Evolutionary conservation across 73 alveolate species (phyloP).

Genomic region (Paramecium biaurelia): DNA sequence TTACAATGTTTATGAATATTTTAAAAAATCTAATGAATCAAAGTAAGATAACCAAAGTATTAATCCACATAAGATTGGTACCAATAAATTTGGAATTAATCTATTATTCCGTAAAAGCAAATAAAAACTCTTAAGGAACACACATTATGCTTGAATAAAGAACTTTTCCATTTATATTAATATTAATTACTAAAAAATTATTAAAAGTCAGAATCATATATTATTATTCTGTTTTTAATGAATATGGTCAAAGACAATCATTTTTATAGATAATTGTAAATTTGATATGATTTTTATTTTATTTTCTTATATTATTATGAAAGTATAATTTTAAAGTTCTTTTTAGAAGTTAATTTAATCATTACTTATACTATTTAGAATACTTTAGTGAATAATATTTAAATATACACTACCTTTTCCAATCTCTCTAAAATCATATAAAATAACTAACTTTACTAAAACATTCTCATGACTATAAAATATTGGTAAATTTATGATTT

Average conservation of each 20-base stretch:
- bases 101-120: background rate
- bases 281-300: too few species aligned
- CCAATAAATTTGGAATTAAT: background rate
- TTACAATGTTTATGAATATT: background rate
- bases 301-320: background rate
- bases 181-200: background rate
- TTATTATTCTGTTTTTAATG: background rate
- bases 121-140: background rate
- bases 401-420: too few species aligned
- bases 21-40: background rate
- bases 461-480: too few species aligned
- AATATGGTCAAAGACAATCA: too few species aligned
- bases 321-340: too few species aligned
- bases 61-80: background rate
- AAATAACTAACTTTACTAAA: too few species aligned
- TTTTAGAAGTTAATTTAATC: too few species aligned
- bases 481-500: background rate
- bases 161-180: background rate
- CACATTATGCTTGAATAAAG: background rate
- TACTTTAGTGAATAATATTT: too few species aligned
- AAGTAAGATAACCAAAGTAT: background rate
- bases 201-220: background rate
- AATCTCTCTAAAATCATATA: too few species aligned
- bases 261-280: background rate
- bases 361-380: too few species aligned